Evolutionary conservation across 495 filamentous ascomycete genomes (phyloP).

Genomic region (Rhizodiscina lignyota): DNA sequence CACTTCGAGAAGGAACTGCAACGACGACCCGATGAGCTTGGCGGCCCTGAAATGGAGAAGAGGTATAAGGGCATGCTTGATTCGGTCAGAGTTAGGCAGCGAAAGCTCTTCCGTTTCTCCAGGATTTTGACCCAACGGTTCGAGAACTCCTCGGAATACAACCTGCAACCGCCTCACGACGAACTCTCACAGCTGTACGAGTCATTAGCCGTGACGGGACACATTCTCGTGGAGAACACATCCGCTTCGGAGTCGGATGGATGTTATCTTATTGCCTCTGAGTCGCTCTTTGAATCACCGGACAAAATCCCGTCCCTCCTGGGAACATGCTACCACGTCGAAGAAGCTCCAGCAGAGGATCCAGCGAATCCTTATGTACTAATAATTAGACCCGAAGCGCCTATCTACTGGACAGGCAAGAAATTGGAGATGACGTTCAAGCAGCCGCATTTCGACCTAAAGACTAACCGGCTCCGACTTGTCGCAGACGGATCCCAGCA

Average conservation of each 20-base stretch:
- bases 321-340: slow-evolving; percentile 72
- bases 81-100: slow-evolving; percentile 85
- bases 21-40: slow-evolving; percentile 62
- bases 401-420: slow-evolving; percentile 68
- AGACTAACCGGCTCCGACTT: slow-evolving; percentile 70
- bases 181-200: slow-evolving; percentile 60
- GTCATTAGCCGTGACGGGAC: slow-evolving; percentile 64
- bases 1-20: slow-evolving; percentile 88
- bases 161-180: slow-evolving; percentile 49
- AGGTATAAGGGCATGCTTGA: slow-evolving; percentile 89
- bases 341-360: slow-evolving; percentile 53
- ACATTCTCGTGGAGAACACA: slow-evolving; percentile 62
- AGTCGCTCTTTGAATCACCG: slow-evolving; percentile 52
- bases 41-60: slow-evolving; percentile 73
- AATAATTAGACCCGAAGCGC: slow-evolving; percentile 65
- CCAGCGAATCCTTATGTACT: slow-evolving; percentile 63
- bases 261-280: slow-evolving; percentile 73
- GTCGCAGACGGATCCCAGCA: slow-evolving; percentile 77
- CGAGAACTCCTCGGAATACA: slow-evolving; percentile 92
- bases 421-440: slow-evolving; percentile 51
- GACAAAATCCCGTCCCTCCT: slow-evolving; percentile 73
- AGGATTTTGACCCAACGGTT: slow-evolving; percentile 80
- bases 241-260: slow-evolving; percentile 47
- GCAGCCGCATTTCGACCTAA: slow-evolving; percentile 70
- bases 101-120: slow-evolving; percentile 75